Evolutionary conservation across 306 rosid species (phyloP), one percentile per base, ranked within the genome.

Genomic region (Luffa acutangula): DNA sequence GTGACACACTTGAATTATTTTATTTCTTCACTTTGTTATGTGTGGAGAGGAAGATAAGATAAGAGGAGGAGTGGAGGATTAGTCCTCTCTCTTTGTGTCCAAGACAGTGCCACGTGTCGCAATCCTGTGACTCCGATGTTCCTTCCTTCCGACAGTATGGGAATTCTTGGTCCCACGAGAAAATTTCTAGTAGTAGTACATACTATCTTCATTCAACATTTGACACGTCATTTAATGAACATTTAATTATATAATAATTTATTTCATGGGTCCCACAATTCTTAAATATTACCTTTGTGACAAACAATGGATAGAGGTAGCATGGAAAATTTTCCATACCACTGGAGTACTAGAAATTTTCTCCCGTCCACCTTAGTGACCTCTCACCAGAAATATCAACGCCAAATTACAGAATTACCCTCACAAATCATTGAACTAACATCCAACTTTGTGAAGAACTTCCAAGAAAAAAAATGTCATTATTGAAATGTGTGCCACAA

Each of bases 141-240:
- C 66, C 33, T 34, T 49, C 62, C 62, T 18, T 63, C 66, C 76
- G 2, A 66, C 57, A 37, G 53, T 65, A 70, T 76, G 65, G 67
- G 67, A 76, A 37, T 5, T n/a, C n/a, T n/a, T 9, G 75, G 76
- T 51, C 82, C 82, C 82, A 79, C 82, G n/a, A n/a, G n/a, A n/a
- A n/a, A n/a, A n/a, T n/a, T n/a, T n/a, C n/a, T n/a, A n/a, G n/a
- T n/a, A n/a, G n/a, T n/a, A n/a, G n/a, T n/a, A n/a, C n/a, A n/a
- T n/a, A n/a, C n/a, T n/a, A n/a, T n/a, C n/a, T n/a, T n/a, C n/a
- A n/a, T n/a, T n/a, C n/a, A n/a, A n/a, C n/a, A n/a, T n/a, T n/a
- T n/a, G n/a, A n/a, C n/a, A n/a, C n/a, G n/a, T n/a, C n/a, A n/a
- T n/a, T n/a, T n/a, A n/a, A n/a, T n/a, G n/a, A n/a, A n/a, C n/a